Evolutionary conservation across 2,329 filamentous ascomycete genomes (phyloP), one percentile per base, ranked within the genome.

Genomic region (Calonectria hawksworthii): DNA sequence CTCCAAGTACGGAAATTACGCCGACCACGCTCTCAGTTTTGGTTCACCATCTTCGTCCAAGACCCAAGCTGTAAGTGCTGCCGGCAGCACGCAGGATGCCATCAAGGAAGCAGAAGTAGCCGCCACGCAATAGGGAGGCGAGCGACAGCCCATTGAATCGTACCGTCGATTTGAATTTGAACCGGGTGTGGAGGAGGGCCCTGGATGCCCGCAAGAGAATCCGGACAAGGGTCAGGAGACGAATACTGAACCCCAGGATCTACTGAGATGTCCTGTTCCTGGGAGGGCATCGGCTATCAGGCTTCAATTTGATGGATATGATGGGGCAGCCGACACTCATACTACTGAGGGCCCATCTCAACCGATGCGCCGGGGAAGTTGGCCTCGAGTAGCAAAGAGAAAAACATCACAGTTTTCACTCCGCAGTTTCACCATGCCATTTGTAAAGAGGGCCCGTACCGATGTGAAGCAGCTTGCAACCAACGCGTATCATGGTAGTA

Each of bases 401-500:
- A 83, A 82, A 28, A 79, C 83, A 2, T 85, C 84, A 0, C 70
- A 78, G 4, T 82, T 84, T 69, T 84, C 82, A 13, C 73, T 85
- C 28, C 77, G 77, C 26, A 83, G 80, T 71, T 51, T 84, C 11
- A 75, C 79, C 8, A 78, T 72, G 28, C 76, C 82, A 21, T 72
- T 83, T 18, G n/a, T 70, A 34, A 80, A 80, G 61, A 70, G 75
- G 41, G 73, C 79, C 38, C 76, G 79, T 16, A 30, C 63, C 13
- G 74, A 65, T 23, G 44, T 80, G 34, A 81, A 83, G 32, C 82
- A 79, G 64, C 77, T 83, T 68, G 84, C 83, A 14, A 78, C 64
- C 47, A 80, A 74, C 23, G 75, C 84, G 28, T 84, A 79, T 63
- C 77, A 70, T 6, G 77, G 74, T 5, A 74, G 84, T 68, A 78